Evolutionary conservation across 1,284 basidiomycete genomes (phyloP), one percentile per base, ranked within the genome.

Genomic region (Hemileia vastatrix): DNA sequence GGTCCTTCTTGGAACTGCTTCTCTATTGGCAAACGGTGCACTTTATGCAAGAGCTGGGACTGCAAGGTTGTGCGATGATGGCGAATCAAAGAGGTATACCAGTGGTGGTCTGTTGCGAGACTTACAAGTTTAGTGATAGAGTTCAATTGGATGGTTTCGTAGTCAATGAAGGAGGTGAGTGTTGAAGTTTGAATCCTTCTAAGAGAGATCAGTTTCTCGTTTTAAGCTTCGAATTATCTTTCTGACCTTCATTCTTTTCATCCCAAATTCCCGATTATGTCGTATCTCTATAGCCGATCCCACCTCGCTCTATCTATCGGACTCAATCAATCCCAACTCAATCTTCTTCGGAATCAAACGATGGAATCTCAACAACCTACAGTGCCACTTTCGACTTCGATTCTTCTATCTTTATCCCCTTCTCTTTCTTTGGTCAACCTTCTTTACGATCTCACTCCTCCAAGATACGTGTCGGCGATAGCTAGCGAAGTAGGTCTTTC

Each of bases 21-120:
- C 93, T 5, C 81, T 99, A 5, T 87, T 95, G 71, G 87, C 93
- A 4, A 95, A 98, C 71, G 95, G 95, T 3, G 86, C 91, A 0
- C 87, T 97, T 6, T 96, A 90, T 76, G 89, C 92, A 11, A 83
- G 95, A 57, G 89, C 92, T 0, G 95, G 95, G 23, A 97, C 93
- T 1, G 94, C 94, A 0, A 83, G 92, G 67, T 90, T 96, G 21
- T n/a, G 90, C 94, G 0, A 94, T 98, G 91, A 85, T 97, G 81
- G 90, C 91, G 0, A 89, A 90, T 76, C 84, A 85, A 59, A 83
- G 87, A 71, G 86, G 86, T 19, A 86, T 97, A 1, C 95, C 95
- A 5, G 91, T 97, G n/a, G 85, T 98, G 56, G 91, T 94, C 15
- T 96, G 92, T 71, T 95, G 93, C 70, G 95, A 98, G 78, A 98